Percentiles rank a stretch among this genome's conserved stretches.
These are phyloP conservation scores for Blastomyces percursus DNA, from an alignment of 2,329 filamentous ascomycete genomes.

Conservation along the genomic window DNA sequence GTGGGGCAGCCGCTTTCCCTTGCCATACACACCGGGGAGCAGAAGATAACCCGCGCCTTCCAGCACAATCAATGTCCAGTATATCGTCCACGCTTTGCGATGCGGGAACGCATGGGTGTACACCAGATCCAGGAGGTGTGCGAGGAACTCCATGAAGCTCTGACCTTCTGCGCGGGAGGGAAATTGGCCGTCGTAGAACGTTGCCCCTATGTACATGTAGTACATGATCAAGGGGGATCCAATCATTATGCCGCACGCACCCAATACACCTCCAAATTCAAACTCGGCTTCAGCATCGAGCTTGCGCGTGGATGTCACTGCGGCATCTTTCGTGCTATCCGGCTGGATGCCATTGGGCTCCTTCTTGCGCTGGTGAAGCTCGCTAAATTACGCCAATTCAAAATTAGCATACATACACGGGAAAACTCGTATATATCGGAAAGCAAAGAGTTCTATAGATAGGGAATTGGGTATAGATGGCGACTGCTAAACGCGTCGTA, in stretches of 20 bases:
- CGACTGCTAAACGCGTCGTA: not conserved
- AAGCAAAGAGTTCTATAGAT: not conserved
- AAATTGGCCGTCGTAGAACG: conserved; percentile 76
- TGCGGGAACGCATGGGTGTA: conserved; percentile 79
- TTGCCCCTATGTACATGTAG: conserved; percentile 97
- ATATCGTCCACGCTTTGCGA: conserved; percentile 74
- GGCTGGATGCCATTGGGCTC: not conserved
- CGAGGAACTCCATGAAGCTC: conserved; percentile 58
- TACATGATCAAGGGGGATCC: conserved; percentile 89
- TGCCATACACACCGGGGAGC: conserved; percentile 75
- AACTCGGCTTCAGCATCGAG: conserved; percentile 39
- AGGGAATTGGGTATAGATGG: not conserved
- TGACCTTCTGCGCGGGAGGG: conserved; percentile 58
- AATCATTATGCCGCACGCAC: conserved; percentile 73
- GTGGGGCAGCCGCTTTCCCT: conserved; percentile 78
- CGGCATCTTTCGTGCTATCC: not conserved
- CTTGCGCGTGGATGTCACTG: not conserved
- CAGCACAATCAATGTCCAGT: conserved; percentile 84
- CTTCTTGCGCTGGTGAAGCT: not conserved
- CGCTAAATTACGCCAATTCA: not conserved
- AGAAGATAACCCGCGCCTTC: conserved; percentile 72
- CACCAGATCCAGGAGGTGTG: conserved; percentile 58
- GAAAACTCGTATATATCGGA: not conserved
- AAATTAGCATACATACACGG: not conserved
- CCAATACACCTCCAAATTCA: conserved; percentile 79